Evolutionary conservation across 257 asterid species (phyloP), one percentile per base, ranked within the genome.

Genomic region (Ligustrum vulgare): DNA sequence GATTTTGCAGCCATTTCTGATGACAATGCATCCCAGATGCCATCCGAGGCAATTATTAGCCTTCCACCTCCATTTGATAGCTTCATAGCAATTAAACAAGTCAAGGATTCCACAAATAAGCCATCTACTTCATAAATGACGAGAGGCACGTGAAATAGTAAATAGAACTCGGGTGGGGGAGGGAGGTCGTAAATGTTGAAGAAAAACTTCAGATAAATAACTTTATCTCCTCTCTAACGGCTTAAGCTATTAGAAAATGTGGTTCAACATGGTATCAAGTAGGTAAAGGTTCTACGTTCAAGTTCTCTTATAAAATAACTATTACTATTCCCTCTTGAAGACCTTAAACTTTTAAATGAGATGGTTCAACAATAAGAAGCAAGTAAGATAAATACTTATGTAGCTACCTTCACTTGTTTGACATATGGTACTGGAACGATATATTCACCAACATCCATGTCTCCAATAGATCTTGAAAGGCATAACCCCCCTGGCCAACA

Each of bases 401-500:
- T 23, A 35, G 67, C 73, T 84, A 90, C 96, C 88, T 90, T 90
- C 72, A 90, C 90, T 90, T 90, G 96, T 81, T 90, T 89, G 81
- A 90, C 96, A 72, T 84, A 72, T 1, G 96, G 96, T 75, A 91
- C 85, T 37, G 97, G 97, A 64, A 89, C 94, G 16, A 91, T 91
- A 81, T 81, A 91, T 77, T 89, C 97, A 2, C 94, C 94, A 8
- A 91, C 93, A 70, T 91, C 94, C 93, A 89, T 91, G 78, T 91
- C 97, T 20, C 97, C 91, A 0, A 89, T 91, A 75, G 97, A 91
- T 85, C 97, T 81, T 10, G 94, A 91, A 77, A 91, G 97, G 81
- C 94, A 87, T 71, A 91, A 84, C 37, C 94, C 97, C 23, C 97
- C 93, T 1, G 97, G 94, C 97, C 97, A 91, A 82, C 94, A 91